These are phyloP conservation scores for Barbatosphaeria neglecta DNA, from an alignment of 495 filamentous ascomycete species.

Conservation along the genomic window DNA sequence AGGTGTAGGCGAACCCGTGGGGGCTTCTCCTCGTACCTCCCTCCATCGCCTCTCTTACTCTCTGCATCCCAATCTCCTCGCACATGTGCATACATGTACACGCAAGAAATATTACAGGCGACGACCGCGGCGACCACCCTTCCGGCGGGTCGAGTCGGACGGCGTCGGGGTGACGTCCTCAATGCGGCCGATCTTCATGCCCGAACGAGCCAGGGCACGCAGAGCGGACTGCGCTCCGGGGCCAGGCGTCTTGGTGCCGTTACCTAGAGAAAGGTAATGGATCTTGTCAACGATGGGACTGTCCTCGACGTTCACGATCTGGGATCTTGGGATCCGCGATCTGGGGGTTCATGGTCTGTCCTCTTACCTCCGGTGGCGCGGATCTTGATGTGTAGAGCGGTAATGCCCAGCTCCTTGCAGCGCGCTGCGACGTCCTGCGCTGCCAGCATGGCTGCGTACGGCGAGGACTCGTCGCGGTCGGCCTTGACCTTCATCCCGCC, in stretches of 20 bases:
- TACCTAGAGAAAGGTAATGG: too few species aligned
- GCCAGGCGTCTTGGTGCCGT: conserved; percentile 98
- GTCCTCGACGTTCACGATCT: too few species aligned
- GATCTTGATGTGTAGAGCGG: conserved; percentile 99
- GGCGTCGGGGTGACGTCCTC: conserved; percentile 99
- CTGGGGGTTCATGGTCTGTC: too few species aligned
- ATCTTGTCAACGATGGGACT: too few species aligned
- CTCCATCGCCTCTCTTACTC: background rate
- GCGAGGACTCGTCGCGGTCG: conserved; percentile 98
- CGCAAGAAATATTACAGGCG: conserved; percentile 57
- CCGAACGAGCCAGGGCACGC: conserved; percentile 92
- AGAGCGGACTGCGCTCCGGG: conserved; percentile 98
- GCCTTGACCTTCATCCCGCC: conserved; percentile 99
- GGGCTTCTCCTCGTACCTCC: background rate
- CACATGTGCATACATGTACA: too few species aligned
- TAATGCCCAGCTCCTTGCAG: conserved; percentile 99
- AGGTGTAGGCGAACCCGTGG: too few species aligned
- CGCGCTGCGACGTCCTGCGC: conserved; percentile 87
- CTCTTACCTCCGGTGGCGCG: conserved; percentile 89
- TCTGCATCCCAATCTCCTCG: background rate
- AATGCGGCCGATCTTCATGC: conserved; percentile 98
- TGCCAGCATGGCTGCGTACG: conserved; percentile 99
- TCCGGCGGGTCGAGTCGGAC: conserved; percentile 95
- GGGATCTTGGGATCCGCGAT: too few species aligned
- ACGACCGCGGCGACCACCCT: conserved; percentile 99